Percentiles rank a stretch among this genome's conserved stretches.
phyloP scores from a whole-genome alignment of 2,329 filamentous ascomycete species.

The Epichloe sylvatica region DNA sequence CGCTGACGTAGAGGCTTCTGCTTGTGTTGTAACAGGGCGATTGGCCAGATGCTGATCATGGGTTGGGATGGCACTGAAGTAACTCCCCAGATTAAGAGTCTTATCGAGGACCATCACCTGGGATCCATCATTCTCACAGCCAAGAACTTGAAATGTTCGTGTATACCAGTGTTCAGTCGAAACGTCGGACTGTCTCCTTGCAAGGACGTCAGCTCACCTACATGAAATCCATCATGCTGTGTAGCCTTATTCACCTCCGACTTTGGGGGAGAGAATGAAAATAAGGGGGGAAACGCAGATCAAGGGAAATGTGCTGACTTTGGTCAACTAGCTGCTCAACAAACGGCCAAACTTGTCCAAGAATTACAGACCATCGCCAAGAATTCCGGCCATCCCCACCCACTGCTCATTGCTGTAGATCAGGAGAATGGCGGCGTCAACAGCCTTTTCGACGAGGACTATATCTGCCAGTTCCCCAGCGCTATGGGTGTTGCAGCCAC shows the following conservation, averaged over 20 bases:
- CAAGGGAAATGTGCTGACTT: constrained; percentile 9
- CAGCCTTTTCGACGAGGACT: constrained; percentile 88
- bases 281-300: neutral
- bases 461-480: constrained; percentile 91
- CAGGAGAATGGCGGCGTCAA: constrained; percentile 98
- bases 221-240: neutral
- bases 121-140: constrained; percentile 76
- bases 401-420: constrained; percentile 79
- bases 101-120: constrained; percentile 74
- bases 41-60: constrained; percentile 70
- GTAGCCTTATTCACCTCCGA: neutral
- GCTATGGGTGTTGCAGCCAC: constrained; percentile 95
- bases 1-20: constrained; percentile 1
- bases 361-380: constrained; percentile 88
- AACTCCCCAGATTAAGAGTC: constrained; percentile 65
- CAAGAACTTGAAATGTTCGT: constrained; percentile 70
- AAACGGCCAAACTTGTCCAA: constrained; percentile 75
- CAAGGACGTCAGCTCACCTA: neutral
- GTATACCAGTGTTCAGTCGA: neutral
- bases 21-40: constrained; percentile 34
- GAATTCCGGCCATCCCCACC: constrained; percentile 77
- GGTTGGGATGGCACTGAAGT: constrained; percentile 77
- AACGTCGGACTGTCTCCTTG: neutral
- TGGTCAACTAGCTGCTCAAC: constrained; percentile 59
- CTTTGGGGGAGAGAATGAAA: neutral